A percentile compares a stretch with the other conserved stretches of the same genome.
Conservation (phyloP, 768 basidiomycete species). For the Termitomyces bulborhizus region DNA sequence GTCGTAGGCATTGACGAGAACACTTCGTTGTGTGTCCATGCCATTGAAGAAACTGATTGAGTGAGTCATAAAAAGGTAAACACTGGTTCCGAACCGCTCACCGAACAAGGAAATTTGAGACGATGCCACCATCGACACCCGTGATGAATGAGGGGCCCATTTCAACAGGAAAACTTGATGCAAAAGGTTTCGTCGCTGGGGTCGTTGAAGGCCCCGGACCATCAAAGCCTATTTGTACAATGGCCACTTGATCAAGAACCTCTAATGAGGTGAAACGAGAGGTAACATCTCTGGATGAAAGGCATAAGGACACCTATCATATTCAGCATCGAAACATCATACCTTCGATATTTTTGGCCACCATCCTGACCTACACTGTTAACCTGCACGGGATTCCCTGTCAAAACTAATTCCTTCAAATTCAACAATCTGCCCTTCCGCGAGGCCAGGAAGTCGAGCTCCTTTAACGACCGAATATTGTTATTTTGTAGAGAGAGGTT, state of each 20-base stretch:
- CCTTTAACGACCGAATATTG: slow-evolving; percentile 59
- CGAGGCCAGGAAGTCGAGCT: slow-evolving; percentile 59
- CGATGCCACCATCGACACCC: slow-evolving; percentile 61
- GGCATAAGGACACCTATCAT: background rate
- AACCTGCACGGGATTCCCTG: slow-evolving; percentile 72
- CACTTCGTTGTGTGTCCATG: slow-evolving; percentile 72
- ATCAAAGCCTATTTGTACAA: slow-evolving; percentile 78
- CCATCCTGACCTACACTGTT: slow-evolving; percentile 49
- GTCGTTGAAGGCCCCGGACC: slow-evolving; percentile 49
- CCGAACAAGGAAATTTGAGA: slow-evolving; percentile 76
- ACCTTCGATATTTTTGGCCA: slow-evolving; percentile 68
- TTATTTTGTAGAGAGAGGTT: slow-evolving; percentile 83
- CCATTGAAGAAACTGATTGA: slow-evolving; percentile 68
- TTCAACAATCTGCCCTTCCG: slow-evolving; percentile 53
- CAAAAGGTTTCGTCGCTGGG: slow-evolving; percentile 36
- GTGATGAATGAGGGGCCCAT: slow-evolving; percentile 72
- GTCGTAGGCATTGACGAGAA: slow-evolving; percentile 70
- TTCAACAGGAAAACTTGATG: slow-evolving; percentile 73
- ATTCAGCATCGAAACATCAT: slow-evolving; percentile 14
- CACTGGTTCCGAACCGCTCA: slow-evolving; percentile 28
- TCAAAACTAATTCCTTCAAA: slow-evolving; percentile 66
- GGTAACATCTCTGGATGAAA: slow-evolving; percentile 58
- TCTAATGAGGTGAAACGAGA: slow-evolving; percentile 77
- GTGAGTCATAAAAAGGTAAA: background rate
- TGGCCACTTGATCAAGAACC: slow-evolving; percentile 78